Base-by-base conservation (phyloP, 108 stramenopile species). In the Discostella pseudostelligera region DNA sequence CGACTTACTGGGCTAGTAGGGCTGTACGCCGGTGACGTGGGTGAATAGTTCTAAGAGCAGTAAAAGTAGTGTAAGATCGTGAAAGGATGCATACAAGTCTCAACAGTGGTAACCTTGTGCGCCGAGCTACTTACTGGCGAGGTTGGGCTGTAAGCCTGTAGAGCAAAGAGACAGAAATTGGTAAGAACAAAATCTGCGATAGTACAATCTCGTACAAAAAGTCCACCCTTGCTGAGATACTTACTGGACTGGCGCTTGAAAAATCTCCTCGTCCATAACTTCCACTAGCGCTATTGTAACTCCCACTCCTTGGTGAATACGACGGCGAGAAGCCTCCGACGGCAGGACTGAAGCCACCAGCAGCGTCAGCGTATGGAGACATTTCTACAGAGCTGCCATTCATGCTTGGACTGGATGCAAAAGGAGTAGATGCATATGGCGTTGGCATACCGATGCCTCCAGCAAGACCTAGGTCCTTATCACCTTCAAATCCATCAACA, bases 301-400 rank as follows among this genome's bases (percentile, higher is more conserved):
- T 75, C 22, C 86, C 87, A 67, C 85, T 85, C 20, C 79, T 79
- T 35, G 90, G 90, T 40, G 81, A 84, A 60, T 92, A 92, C 8
- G 85, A 81, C 12, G 92, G 92, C 16, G 87, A 88, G 72, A 93
- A 93, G 16, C 86, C 87, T 42, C 88, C 80, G 62, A 87, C 84
- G 10, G 87, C 83, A 65, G 92, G 93, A 76, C 87, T 86, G 65
- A 93, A 93, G 17, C 79, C 86, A 25, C 79, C 89, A 59, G 69
- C 83, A 42, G 83, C 91, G 40, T 70, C 84, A 24, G 76, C 74
- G 50, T 79, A 84, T 10, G 85, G 86, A 24, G 89, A 85, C 84
- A 79, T 83, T 49, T 81, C 89, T 19, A 69, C 74, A 22, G 79
- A 74, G 22, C 51, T 56, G 32, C 32, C 32, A 39, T 74, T 84